These are phyloP conservation scores for Cyphellophora europaea DNA, from an alignment of 2,329 filamentous ascomycete species.

Conservation along the genomic window DNA sequence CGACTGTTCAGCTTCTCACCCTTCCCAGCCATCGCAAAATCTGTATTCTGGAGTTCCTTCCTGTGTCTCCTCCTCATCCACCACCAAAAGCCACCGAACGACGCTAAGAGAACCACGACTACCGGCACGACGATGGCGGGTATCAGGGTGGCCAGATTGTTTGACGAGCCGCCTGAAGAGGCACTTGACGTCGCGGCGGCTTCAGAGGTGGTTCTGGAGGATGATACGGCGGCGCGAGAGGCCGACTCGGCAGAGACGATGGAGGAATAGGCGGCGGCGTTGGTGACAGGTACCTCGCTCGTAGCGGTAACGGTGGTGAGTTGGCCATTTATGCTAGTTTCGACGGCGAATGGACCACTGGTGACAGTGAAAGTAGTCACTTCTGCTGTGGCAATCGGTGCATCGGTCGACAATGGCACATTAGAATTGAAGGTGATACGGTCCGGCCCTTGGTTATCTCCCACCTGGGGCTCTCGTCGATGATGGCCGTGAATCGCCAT, in stretches of 20 bases:
- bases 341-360: conserved; percentile 8
- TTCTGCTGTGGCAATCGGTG: too few relatives aligned
- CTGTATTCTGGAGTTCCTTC: conserved; percentile 13
- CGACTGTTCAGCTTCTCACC: conserved; percentile 16
- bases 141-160: conserved; percentile 13
- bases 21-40: conserved; percentile 19
- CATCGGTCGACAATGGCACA: too few relatives aligned
- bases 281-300: conserved; percentile 11
- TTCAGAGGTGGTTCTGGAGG: conserved; percentile 22
- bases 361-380: conserved; percentile 16
- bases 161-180: conserved; percentile 25
- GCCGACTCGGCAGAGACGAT: conserved; percentile 10
- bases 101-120: conserved; percentile 13
- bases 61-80: conserved; percentile 16
- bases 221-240: background rate
- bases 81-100: conserved; percentile 18
- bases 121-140: conserved; percentile 18
- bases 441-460: too few relatives aligned
- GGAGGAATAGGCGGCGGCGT: conserved; percentile 15
- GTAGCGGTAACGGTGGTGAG: conserved; percentile 10
- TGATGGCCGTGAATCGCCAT: too few relatives aligned
- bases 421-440: too few relatives aligned
- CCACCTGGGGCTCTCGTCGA: too few relatives aligned
- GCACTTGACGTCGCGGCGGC: conserved; percentile 27
- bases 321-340: background rate